Evolutionary conservation across 2,329 filamentous ascomycete species (phyloP), one percentile per base, ranked within the genome.

Genomic region (Fusarium illudens): DNA sequence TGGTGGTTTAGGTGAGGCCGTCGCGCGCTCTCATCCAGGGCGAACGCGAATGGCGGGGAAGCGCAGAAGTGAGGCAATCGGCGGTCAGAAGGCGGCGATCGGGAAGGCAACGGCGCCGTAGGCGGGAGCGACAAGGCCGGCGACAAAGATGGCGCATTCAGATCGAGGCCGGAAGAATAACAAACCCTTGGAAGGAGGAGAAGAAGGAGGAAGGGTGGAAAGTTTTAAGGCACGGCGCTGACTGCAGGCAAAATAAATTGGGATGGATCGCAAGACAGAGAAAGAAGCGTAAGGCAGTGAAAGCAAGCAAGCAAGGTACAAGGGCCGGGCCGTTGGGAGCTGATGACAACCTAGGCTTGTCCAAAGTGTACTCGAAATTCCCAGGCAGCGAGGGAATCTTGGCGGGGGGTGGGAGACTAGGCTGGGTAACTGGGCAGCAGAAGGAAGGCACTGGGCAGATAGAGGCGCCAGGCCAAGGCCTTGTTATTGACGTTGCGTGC

Each of bases 41-140:
- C 50, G 56, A 51, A 68, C 65, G 48, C 48, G 58, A 48, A 68
- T 65, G 53, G 59, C 51, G 68, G 70, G 70, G 66, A 68, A 60
- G 39, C 54, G 60, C 56, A 50, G 44, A 48, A 48, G 34, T 58
- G 60, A 70, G 65, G 65, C 58, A 68, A 62, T 63, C 64, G 56
- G 67, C 70, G 68, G 70, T 70, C 65, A 73, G 68, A 56, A 50
- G 62, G 51, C 44, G 57, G 66, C 36, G 56, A 65, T 68, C 44
- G 53, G 50, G 42, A 46, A 42, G 52, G 61, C 20, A 44, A 54
- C 30, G 42, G 37, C 50, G 51, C 49, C 66, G 62, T 63, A 50
- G 36, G 42, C 54, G 42, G 37, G 48, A 39, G 56, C 36, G 44
- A 44, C 42, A 27, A 36, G 33, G 46, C 17, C 33, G 56, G 50